A percentile compares a stretch with the other conserved stretches of the same genome.
Evolutionary conservation across 2,329 filamentous ascomycete species (phyloP).

Genomic region (Talaromyces sp.): DNA sequence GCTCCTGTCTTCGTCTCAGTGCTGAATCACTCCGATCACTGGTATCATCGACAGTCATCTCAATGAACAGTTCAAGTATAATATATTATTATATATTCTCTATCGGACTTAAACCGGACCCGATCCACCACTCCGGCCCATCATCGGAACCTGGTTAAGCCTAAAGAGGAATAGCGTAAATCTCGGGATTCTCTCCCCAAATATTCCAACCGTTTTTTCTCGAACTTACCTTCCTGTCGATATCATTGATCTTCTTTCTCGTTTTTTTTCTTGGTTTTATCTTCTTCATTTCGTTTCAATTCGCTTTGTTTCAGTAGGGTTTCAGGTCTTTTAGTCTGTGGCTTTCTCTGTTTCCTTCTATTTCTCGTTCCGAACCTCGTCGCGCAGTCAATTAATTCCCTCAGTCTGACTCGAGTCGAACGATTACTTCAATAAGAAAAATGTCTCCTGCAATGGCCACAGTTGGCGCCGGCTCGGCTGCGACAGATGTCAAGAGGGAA

Average conservation of each 20-base stretch:
- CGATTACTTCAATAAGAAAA: background rate
- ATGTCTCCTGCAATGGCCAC: conserved; percentile 54
- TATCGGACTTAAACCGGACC: background rate
- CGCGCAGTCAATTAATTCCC: too few species aligned
- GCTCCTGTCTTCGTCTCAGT: too few species aligned
- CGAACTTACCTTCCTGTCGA: background rate
- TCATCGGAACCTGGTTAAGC: conserved; percentile 2
- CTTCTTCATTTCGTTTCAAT: background rate
- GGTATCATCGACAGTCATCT: too few species aligned
- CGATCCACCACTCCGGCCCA: conserved; percentile 7
- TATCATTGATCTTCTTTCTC: background rate
- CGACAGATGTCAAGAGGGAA: conserved; percentile 71
- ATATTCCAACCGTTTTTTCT: conserved; percentile 5
- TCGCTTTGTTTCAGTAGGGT: background rate
- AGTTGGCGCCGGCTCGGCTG: conserved; percentile 40
- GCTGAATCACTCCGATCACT: too few species aligned
- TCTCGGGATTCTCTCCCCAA: background rate
- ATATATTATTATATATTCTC: too few species aligned
- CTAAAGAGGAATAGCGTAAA: background rate
- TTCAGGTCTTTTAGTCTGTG: background rate
- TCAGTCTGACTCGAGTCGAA: too few species aligned
- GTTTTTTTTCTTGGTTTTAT: background rate
- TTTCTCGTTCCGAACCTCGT: background rate
- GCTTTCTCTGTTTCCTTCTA: background rate
- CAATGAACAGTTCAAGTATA: too few species aligned